These are phyloP conservation scores for Pyrus bretschneideri DNA, from an alignment of 306 rosid species.

Conservation along the genomic window DNA sequence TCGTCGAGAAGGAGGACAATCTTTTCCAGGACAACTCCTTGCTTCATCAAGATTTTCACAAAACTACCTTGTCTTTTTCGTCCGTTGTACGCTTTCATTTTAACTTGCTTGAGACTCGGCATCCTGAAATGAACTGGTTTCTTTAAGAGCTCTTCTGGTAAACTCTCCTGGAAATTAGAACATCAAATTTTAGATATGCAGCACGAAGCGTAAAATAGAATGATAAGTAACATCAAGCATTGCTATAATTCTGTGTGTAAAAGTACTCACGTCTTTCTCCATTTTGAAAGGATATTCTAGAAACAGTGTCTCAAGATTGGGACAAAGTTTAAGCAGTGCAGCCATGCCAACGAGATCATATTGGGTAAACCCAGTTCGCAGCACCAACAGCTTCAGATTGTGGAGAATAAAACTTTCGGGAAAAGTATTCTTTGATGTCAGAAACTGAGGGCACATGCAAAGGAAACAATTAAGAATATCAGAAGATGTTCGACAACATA, in stretches of 20 bases:
- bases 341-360: slow-evolving; percentile 6
- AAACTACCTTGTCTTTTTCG: not conserved
- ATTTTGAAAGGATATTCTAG: not conserved
- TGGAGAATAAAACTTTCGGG: slow-evolving; percentile 2
- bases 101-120: slow-evolving; percentile 10
- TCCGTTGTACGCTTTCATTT: not conserved
- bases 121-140: not conserved
- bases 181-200: not conserved
- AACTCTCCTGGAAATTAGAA: not conserved
- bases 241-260: not conserved
- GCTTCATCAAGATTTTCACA: not conserved
- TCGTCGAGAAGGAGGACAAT: not conserved
- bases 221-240: not conserved
- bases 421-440: slow-evolving; percentile 1
- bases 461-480: not conserved
- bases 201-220: not conserved
- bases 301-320: not conserved
- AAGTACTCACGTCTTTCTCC: slow-evolving; percentile 1
- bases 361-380: slow-evolving; percentile 1
- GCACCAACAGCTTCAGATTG: not conserved
- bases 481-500: not conserved
- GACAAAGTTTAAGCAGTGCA: slow-evolving; percentile 1
- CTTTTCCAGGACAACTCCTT: slow-evolving; percentile 1
- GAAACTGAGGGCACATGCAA: not conserved
- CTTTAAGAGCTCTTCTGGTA: not conserved